Conservation (phyloP, 2,329 filamentous ascomycete species). For the Monilinia vaccinii-corymbosi region DNA sequence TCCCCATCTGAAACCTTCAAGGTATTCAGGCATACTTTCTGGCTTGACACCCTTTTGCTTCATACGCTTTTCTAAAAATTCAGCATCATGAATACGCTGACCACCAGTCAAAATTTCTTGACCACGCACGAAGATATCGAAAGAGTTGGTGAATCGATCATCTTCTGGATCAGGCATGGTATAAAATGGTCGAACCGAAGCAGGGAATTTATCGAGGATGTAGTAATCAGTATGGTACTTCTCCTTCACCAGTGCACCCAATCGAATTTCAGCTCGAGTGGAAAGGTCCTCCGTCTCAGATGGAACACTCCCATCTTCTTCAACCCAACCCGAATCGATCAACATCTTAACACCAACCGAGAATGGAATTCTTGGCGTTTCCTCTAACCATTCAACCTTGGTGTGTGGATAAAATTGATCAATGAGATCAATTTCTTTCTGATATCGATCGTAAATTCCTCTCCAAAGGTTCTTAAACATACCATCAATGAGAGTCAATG, state of each 20-base stretch:
- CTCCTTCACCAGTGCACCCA: constrained; percentile 76
- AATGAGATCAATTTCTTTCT: constrained; percentile 66
- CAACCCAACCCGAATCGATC: constrained; percentile 65
- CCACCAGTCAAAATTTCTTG: constrained; percentile 90
- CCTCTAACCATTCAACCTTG: constrained; percentile 76
- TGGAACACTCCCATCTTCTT: constrained; percentile 65
- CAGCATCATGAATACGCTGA: constrained; percentile 80
- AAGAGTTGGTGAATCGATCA: constrained; percentile 73
- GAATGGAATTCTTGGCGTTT: constrained; percentile 77
- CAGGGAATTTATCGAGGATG: constrained; percentile 87
- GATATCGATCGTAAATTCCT: constrained; percentile 58
- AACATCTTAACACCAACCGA: constrained; percentile 71
- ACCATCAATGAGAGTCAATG: constrained; percentile 66
- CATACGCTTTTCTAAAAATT: constrained; percentile 70
- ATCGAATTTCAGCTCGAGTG: constrained; percentile 77
- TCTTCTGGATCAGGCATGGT: constrained; percentile 75
- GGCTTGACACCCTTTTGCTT: constrained; percentile 65
- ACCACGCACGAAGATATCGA: constrained; percentile 88
- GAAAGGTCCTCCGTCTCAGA: constrained; percentile 71
- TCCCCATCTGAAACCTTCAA: constrained; percentile 80
- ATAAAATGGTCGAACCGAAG: constrained; percentile 79
- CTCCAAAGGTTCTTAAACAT: constrained; percentile 74
- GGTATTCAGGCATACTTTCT: constrained; percentile 80
- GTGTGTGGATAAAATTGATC: constrained; percentile 80
- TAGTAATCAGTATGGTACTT: constrained; percentile 88